Conservation (phyloP, 192 early-diverging fungal species). For the Coemansia sp. region DNA sequence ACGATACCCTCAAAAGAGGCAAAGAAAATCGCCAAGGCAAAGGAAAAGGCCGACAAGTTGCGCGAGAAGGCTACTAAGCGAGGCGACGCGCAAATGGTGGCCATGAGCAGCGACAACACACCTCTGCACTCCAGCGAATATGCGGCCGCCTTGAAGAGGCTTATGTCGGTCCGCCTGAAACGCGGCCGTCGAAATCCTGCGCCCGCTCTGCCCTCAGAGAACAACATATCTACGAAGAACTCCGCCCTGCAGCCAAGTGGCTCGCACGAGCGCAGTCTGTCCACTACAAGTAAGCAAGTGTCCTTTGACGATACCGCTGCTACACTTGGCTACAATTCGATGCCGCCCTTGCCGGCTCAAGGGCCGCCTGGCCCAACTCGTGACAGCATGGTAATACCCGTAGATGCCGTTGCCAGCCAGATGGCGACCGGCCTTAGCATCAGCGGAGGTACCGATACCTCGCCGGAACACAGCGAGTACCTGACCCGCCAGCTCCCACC, state of each 20-base stretch:
- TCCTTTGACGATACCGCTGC: constrained; percentile 8
- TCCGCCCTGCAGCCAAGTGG: not conserved
- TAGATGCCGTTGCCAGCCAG: not conserved
- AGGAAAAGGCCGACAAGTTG: constrained; percentile 17
- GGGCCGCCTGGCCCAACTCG: not conserved
- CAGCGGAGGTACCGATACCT: not conserved
- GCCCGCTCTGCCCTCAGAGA: not conserved
- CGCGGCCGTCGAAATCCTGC: constrained; percentile 8
- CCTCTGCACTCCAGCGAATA: constrained; percentile 36
- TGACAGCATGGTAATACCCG: constrained; percentile 14
- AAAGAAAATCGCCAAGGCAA: constrained; percentile 19
- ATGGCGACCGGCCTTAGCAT: not conserved
- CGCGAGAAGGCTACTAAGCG: constrained; percentile 18
- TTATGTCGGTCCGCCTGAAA: constrained; percentile 29
- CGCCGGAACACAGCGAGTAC: constrained; percentile 15
- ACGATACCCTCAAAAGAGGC: constrained; percentile 21
- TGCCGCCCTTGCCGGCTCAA: not conserved
- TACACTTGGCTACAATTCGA: not conserved
- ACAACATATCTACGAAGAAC: not conserved
- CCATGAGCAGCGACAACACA: not conserved
- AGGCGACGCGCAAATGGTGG: constrained; percentile 6
- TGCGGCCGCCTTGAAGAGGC: constrained; percentile 22
- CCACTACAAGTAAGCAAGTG: constrained; percentile 7
- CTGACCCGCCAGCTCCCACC: constrained; percentile 23
- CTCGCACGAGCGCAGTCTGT: not conserved